Evolutionary conservation across 441 rosid species (phyloP).

Genomic region (Omphalea diandra): DNA sequence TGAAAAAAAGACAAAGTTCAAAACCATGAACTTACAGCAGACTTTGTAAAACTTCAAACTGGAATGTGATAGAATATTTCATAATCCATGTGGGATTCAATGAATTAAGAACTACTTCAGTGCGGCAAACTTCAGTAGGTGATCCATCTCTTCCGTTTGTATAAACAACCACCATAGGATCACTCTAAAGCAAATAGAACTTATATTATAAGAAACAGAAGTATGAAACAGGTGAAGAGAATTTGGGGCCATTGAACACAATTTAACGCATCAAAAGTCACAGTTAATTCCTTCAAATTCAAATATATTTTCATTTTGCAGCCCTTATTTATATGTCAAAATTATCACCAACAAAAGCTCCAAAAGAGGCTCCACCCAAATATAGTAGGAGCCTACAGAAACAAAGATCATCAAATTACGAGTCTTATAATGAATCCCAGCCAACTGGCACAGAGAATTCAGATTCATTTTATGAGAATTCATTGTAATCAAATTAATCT

Average conservation of each 20-base stretch:
- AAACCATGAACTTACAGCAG: constrained; percentile 58
- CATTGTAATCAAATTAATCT: not conserved
- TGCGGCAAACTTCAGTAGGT: constrained; percentile 59
- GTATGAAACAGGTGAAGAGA: not conserved
- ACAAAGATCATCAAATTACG: not conserved
- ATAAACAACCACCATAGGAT: constrained; percentile 84
- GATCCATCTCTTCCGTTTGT: constrained; percentile 67
- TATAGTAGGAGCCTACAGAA: not conserved
- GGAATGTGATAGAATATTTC: constrained; percentile 48
- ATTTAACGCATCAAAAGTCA: not conserved
- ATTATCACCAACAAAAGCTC: not conserved
- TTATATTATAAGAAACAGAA: constrained; percentile 9
- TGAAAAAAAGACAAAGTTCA: constrained; percentile 1
- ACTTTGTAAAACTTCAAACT: constrained; percentile 78
- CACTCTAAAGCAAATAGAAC: constrained; percentile 64
- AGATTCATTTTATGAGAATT: not conserved
- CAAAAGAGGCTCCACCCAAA: not conserved
- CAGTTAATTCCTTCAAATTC: not conserved
- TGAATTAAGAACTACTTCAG: constrained; percentile 84
- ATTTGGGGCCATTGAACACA: not conserved
- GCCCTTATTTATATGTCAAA: not conserved
- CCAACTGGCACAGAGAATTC: not conserved
- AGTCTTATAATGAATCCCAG: not conserved
- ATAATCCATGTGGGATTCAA: constrained; percentile 76
- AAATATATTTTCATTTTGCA: not conserved